These are phyloP conservation scores for Candida neerlandica DNA, from an alignment of 1,139 yeast genomes.

Conservation along the genomic window DNA sequence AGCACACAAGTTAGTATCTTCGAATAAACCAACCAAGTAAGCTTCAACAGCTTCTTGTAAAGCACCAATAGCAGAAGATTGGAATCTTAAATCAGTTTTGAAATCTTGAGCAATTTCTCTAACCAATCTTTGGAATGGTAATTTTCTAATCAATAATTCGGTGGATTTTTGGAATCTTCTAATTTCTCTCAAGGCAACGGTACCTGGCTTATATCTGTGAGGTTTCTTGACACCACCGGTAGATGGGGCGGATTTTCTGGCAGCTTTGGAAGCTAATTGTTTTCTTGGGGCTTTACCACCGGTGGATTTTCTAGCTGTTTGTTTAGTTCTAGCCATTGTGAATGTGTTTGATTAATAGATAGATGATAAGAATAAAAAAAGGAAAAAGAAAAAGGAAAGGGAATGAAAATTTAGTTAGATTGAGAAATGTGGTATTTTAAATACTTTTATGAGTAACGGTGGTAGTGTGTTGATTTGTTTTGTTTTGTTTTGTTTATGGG, in stretches of 20 bases:
- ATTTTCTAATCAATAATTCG: conserved; percentile 94
- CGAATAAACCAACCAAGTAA: conserved; percentile 84
- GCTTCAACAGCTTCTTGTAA: conserved; percentile 99
- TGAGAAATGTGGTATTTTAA: too few relatives aligned
- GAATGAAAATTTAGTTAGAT: too few relatives aligned
- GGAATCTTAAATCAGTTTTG: conserved; percentile 98
- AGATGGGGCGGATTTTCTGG: conserved; percentile 97
- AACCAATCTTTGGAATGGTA: conserved; percentile 98
- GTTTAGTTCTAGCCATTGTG: conserved; percentile 96
- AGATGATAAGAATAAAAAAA: too few relatives aligned
- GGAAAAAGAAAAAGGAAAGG: too few relatives aligned
- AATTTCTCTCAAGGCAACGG: conserved; percentile 98
- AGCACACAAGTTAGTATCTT: conserved; percentile 98
- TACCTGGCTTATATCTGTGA: conserved; percentile 99
- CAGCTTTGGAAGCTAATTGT: conserved; percentile 98
- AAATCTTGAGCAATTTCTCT: conserved; percentile 98
- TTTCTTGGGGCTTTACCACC: conserved; percentile 99
- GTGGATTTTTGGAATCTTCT: conserved; percentile 99
- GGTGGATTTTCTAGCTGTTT: conserved; percentile 98
- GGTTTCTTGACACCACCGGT: conserved; percentile 99
- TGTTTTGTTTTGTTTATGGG: too few relatives aligned
- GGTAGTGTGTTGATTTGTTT: too few relatives aligned
- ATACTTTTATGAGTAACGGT: too few relatives aligned
- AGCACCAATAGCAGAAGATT: conserved; percentile 98
- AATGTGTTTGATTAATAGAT: neutral